Evolutionary conservation across 495 filamentous ascomycete genomes (phyloP).

Genomic region (Aspergillus coremiiformis): DNA sequence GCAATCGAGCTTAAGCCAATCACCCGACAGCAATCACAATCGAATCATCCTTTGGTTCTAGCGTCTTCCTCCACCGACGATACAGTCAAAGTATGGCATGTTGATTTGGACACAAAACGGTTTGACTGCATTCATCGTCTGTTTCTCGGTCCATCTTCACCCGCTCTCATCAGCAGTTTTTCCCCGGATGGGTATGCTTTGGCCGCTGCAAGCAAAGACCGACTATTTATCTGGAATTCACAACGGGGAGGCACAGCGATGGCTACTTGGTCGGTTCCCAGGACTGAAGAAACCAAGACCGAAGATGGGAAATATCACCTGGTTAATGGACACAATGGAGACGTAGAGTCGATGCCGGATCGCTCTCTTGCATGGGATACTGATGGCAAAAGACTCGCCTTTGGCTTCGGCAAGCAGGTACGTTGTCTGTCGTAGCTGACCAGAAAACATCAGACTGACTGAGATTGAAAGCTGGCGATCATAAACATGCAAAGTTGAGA

Average conservation of each 20-base stretch:
- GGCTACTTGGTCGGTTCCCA: slow-evolving; percentile 50
- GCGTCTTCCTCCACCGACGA: slow-evolving; percentile 50
- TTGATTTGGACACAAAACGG: slow-evolving; percentile 49
- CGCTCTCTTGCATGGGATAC: slow-evolving; percentile 69
- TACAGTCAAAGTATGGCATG: slow-evolving; percentile 62
- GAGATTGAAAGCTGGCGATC: slow-evolving; percentile 32
- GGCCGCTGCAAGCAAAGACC: slow-evolving; percentile 58
- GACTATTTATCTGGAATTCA: slow-evolving; percentile 64
- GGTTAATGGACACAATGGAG: slow-evolving; percentile 39
- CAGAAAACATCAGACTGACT: slow-evolving; percentile 3
- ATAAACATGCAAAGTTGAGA: slow-evolving; percentile 40
- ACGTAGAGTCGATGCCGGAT: slow-evolving; percentile 19
- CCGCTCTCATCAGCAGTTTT: slow-evolving; percentile 57
- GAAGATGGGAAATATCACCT: slow-evolving; percentile 21
- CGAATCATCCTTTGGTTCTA: slow-evolving; percentile 28
- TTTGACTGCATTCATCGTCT: slow-evolving; percentile 49
- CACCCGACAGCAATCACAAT: slow-evolving; percentile 14
- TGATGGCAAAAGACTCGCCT: slow-evolving; percentile 66
- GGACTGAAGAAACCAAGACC: slow-evolving; percentile 23
- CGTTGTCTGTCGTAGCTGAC: slow-evolving; percentile 15
- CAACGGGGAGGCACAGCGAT: slow-evolving; percentile 59
- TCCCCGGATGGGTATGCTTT: slow-evolving; percentile 67
- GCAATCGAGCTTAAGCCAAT: slow-evolving; percentile 39
- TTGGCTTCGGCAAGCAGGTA: slow-evolving; percentile 64
- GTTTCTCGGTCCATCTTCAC: slow-evolving; percentile 37